Base-by-base conservation (phyloP, 2,329 filamentous ascomycete species). In the Cordyceps militaris region DNA sequence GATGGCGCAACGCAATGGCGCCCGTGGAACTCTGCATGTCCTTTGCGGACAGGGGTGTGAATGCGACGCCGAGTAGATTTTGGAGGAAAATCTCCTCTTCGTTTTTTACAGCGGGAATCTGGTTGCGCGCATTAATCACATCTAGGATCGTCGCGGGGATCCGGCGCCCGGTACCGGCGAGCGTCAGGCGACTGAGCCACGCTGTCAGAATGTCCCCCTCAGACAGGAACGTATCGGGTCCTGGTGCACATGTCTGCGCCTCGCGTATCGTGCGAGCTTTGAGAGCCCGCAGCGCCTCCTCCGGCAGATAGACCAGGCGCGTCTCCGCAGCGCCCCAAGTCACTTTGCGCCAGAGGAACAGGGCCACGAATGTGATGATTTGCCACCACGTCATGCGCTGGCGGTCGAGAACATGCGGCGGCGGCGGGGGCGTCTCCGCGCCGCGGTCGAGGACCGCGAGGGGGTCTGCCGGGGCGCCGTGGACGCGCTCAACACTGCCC, bases 401-500 rank as follows among this genome's bases (percentile, higher is more conserved):
- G 19, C 4, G 5, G 7, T 46, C 38, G 3, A 57, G 40, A 2
- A 36, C n/a, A 7, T 54, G 26, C 7, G 38, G 8, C 8, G 24
- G 8, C 21, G 19, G n/a, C 8, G 24, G 8, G n/a, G 19, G n/a
- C 3, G 38, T 40, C 14, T 26, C 14, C n/a, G 14, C 5, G 11
- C 4, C 16, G 2, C 19, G 11, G 14, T 52, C 38, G 2, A 57
- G n/a, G 19, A 10, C 13, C 6, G 9, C 13, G 2, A 57, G 56
- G 4, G 36, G 43, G 19, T 52, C 47, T 13, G 10, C 14, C 6
- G 36, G 28, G 16, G 38, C 9, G 6, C 69, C 5, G 62, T 60
- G 7, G 73, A 62, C 5, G 66, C 66, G 65, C 10, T 57, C 36
- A 0, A 79, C 70, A 40, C 77, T 67, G 9, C 66, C 64, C 32